Evolutionary conservation across 75 land plant genomes (phyloP).

Genomic region (Ceratopteris richardii): DNA sequence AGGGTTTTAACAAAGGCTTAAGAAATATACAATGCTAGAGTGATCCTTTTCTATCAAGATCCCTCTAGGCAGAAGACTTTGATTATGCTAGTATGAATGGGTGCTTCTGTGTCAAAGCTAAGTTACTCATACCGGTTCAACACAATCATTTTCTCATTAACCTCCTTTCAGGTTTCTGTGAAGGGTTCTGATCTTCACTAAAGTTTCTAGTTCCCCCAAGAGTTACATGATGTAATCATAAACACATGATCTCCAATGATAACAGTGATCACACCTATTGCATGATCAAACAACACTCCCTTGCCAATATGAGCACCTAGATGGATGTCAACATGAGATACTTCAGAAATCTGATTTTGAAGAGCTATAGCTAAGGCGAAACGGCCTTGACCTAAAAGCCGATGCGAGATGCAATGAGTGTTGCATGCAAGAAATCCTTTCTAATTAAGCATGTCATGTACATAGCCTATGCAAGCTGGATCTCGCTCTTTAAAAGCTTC

Average conservation of each 20-base stretch:
- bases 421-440: slow-evolving; percentile 26
- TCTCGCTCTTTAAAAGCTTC: slow-evolving; percentile 16
- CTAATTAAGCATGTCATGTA: slow-evolving; percentile 15
- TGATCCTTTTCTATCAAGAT: too few species aligned
- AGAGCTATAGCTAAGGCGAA: slow-evolving; percentile 28
- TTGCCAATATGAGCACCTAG: slow-evolving; percentile 34
- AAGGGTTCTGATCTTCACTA: slow-evolving; percentile 21
- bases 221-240: slow-evolving; percentile 31
- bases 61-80: too few species aligned
- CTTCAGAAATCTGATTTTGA: slow-evolving; percentile 14
- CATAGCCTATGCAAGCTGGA: slow-evolving; percentile 18
- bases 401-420: slow-evolving; percentile 28
- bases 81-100: too few species aligned
- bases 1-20: too few species aligned
- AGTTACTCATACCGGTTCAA: too few species aligned
- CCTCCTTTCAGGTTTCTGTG: too few species aligned
- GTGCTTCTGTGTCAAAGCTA: too few species aligned
- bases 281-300: slow-evolving; percentile 29
- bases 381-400: slow-evolving; percentile 32
- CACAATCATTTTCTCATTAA: too few species aligned
- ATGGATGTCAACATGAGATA: slow-evolving; percentile 35
- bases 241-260: slow-evolving; percentile 31
- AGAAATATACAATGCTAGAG: too few species aligned
- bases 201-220: slow-evolving; percentile 26
- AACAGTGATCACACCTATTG: slow-evolving; percentile 30